A percentile compares a stretch with the other conserved stretches of the same genome.
phyloP scores from a whole-genome alignment of 2,329 filamentous ascomycete genomes.

The Hymenoscyphus linearis region DNA sequence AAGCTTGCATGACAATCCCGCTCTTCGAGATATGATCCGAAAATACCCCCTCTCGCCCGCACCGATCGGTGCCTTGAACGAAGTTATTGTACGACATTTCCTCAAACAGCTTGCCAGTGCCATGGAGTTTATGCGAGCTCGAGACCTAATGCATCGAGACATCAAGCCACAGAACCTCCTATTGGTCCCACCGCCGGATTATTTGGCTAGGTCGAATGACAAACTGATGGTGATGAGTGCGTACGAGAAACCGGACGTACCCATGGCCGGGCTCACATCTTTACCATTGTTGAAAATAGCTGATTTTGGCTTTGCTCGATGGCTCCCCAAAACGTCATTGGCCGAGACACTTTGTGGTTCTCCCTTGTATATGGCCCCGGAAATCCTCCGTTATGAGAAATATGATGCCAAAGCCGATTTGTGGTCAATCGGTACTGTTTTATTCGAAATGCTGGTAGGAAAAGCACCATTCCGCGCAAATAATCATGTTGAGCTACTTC shows the following conservation, averaged over 20 bases:
- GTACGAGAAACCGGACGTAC: conserved; percentile 74
- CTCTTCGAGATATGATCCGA: conserved; percentile 82
- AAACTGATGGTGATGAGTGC: conserved; percentile 68
- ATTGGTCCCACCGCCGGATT: conserved; percentile 74
- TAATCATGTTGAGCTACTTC: conserved; percentile 90
- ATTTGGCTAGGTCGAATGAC: conserved; percentile 55
- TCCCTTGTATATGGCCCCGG: conserved; percentile 96
- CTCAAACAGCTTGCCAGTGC: conserved; percentile 92
- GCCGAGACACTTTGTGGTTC: conserved; percentile 96
- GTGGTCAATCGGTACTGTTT: conserved; percentile 94
- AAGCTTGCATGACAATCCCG: conserved; percentile 70
- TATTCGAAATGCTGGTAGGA: conserved; percentile 92
- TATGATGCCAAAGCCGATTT: conserved; percentile 96
- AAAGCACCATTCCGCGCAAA: conserved; percentile 84
- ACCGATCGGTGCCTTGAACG: conserved; percentile 72
- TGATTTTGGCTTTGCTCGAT: conserved; percentile 96
- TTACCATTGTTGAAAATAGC: conserved; percentile 96
- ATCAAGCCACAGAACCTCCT: conserved; percentile 96
- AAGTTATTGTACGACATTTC: conserved; percentile 95
- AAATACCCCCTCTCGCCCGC: conserved; percentile 83
- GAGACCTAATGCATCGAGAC: conserved; percentile 91
- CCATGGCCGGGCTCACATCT: conserved; percentile 73
- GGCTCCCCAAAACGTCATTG: conserved; percentile 82
- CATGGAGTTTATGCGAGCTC: conserved; percentile 76
- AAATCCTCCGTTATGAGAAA: conserved; percentile 94